phyloP scores from a whole-genome alignment of 2,329 filamentous ascomycete species.

The Camptophora hylomeconis region DNA sequence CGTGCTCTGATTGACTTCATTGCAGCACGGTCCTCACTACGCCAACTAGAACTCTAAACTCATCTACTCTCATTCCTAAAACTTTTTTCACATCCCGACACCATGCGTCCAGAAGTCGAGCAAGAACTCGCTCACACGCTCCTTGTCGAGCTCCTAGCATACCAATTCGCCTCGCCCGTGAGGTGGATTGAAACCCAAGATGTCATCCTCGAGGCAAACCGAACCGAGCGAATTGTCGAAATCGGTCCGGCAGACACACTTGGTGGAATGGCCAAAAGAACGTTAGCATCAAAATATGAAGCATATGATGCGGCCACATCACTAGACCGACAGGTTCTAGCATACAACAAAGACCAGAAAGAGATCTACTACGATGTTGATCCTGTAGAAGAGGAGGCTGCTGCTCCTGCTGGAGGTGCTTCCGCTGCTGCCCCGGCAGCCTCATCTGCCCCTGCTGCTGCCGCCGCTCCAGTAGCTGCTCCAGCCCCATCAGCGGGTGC shows the following conservation, averaged over 20 bases:
- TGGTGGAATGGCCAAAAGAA: slow-evolving; percentile 93
- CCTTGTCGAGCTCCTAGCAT: slow-evolving; percentile 95
- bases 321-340: slow-evolving; percentile 91
- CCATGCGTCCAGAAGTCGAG: slow-evolving; percentile 96
- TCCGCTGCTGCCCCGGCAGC: slow-evolving; percentile 28
- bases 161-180: slow-evolving; percentile 96
- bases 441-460: slow-evolving; percentile 36
- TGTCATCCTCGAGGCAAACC: slow-evolving; percentile 95
- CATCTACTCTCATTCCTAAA: slow-evolving; percentile 5
- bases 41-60: slow-evolving; percentile 1
- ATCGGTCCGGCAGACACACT: slow-evolving; percentile 94
- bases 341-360: slow-evolving; percentile 98
- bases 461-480: slow-evolving; percentile 39
- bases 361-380: slow-evolving; percentile 99
- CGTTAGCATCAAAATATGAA: slow-evolving; percentile 92
- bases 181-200: slow-evolving; percentile 99
- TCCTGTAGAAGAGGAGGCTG: slow-evolving; percentile 79
- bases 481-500: slow-evolving; percentile 54
- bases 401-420: slow-evolving; percentile 29
- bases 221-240: slow-evolving; percentile 93
- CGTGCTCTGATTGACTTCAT: slow-evolving; percentile 20
- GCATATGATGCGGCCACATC: slow-evolving; percentile 95
- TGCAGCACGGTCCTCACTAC: slow-evolving; percentile 8
- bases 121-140: slow-evolving; percentile 98
- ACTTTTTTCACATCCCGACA: slow-evolving; percentile 25